Percentiles rank a stretch among this genome's conserved stretches.
Evolutionary conservation across 2,329 filamentous ascomycete species (phyloP).

Genomic region (Gaeumannomyces sp.): DNA sequence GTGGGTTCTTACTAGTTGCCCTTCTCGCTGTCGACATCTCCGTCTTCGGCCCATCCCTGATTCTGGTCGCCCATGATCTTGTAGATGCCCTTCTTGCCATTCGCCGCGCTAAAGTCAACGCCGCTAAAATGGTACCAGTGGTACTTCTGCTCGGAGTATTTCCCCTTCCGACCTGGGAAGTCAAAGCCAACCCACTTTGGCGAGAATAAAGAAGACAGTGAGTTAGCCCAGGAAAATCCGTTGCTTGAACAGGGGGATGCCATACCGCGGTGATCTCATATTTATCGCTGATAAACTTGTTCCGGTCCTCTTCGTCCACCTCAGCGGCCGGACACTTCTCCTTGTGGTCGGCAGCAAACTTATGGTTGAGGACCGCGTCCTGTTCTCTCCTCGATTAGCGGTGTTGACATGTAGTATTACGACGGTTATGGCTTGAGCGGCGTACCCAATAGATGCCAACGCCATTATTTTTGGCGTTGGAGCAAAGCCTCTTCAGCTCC

Average conservation of each 20-base stretch:
- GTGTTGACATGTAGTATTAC: not conserved
- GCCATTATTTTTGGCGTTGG: slow-evolving; percentile 46
- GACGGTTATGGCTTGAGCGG: not conserved
- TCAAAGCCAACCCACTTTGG: slow-evolving; percentile 60
- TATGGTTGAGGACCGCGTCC: slow-evolving; percentile 69
- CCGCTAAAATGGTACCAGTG: slow-evolving; percentile 66
- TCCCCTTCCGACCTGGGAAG: slow-evolving; percentile 55
- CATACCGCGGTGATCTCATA: slow-evolving; percentile 54
- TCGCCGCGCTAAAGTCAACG: slow-evolving; percentile 58
- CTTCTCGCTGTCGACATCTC: slow-evolving; percentile 50
- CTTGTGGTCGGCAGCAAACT: slow-evolving; percentile 62
- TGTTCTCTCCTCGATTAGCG: not conserved
- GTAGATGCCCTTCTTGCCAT: slow-evolving; percentile 59
- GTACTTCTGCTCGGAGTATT: slow-evolving; percentile 59
- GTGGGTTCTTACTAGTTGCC: slow-evolving; percentile 49
- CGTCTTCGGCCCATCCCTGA: slow-evolving; percentile 58
- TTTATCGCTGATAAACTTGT: slow-evolving; percentile 46
- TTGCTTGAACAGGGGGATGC: no score
- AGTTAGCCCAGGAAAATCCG: not conserved
- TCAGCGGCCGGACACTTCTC: slow-evolving; percentile 58
- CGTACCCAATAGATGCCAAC: slow-evolving; percentile 56
- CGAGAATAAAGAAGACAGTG: not conserved
- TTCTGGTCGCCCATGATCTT: slow-evolving; percentile 50
- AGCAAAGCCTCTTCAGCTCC: slow-evolving; percentile 50
- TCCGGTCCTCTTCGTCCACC: slow-evolving; percentile 56